Evolutionary conservation across 192 early-diverging fungal genomes (phyloP).

Genomic region (Podochytrium sp.): DNA sequence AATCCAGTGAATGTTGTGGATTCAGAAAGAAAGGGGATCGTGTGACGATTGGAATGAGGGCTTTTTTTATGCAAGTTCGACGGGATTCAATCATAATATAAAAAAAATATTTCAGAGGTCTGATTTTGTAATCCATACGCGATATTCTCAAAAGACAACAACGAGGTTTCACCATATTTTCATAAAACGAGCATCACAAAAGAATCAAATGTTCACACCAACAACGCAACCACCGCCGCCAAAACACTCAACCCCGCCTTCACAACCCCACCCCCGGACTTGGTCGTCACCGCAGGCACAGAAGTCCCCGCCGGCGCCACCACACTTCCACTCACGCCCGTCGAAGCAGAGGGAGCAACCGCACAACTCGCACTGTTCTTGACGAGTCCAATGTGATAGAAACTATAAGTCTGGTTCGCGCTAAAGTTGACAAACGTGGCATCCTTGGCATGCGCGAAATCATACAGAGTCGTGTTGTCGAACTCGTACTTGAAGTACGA

Average conservation of each 20-base stretch:
- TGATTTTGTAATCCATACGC: too few species aligned
- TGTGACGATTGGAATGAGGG: too few species aligned
- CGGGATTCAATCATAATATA: too few species aligned
- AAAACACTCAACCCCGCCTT: background rate
- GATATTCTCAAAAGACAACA: too few species aligned
- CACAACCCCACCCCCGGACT: background rate
- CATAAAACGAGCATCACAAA: background rate
- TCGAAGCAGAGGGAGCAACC: background rate
- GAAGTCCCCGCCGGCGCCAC: background rate
- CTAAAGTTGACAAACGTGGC: conserved; percentile 31
- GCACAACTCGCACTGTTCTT: background rate
- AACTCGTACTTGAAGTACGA: conserved; percentile 4
- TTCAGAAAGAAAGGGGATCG: too few species aligned
- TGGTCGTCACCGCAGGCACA: too few species aligned
- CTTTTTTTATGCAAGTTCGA: too few species aligned
- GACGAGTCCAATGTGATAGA: conserved; percentile 25
- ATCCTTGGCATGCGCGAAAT: conserved; percentile 21
- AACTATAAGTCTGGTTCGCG: conserved; percentile 3
- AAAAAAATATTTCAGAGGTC: too few species aligned
- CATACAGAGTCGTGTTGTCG: conserved; percentile 1
- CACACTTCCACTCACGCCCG: background rate
- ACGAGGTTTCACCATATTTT: too few species aligned
- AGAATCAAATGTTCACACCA: too few species aligned
- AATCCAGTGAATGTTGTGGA: too few species aligned
- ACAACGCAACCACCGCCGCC: background rate